Conservation (phyloP, 2,329 filamentous ascomycete genomes). For the Xylaria sp. region DNA sequence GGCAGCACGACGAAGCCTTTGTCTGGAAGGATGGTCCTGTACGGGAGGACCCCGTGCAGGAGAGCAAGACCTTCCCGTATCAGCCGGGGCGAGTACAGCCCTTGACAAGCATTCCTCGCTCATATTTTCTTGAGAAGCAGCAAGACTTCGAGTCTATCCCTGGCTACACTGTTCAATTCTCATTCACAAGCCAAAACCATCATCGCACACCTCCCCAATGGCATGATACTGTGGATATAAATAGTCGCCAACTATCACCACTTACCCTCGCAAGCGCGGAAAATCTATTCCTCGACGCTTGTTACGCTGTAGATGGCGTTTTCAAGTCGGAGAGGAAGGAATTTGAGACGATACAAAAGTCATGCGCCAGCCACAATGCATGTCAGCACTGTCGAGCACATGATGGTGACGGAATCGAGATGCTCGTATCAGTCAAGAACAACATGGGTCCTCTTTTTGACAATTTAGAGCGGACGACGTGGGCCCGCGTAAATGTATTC, state of each 20-base stretch:
- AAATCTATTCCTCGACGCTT: conserved; percentile 59
- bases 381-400: conserved; percentile 54
- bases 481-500: conserved; percentile 60
- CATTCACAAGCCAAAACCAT: conserved; percentile 57
- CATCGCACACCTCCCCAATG: conserved; percentile 51
- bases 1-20: conserved; percentile 62
- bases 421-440: conserved; percentile 61
- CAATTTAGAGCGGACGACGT: conserved; percentile 57
- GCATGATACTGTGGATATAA: conserved; percentile 56
- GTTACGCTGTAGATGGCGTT: conserved; percentile 55
- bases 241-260: conserved; percentile 61
- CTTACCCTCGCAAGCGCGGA: conserved; percentile 60
- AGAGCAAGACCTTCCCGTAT: conserved; percentile 55
- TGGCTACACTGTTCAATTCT: conserved; percentile 62
- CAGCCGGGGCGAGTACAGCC: conserved; percentile 57
- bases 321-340: conserved; percentile 56
- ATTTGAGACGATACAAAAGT: conserved; percentile 55
- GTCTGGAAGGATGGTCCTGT: conserved; percentile 59
- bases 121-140: conserved; percentile 57
- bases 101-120: conserved; percentile 59
- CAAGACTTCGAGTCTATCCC: conserved; percentile 60
- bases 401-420: conserved; percentile 58
- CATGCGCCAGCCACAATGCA: conserved; percentile 53
- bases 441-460: conserved; percentile 61
- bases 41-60: conserved; percentile 53